These are phyloP conservation scores for Pichia kluyveri DNA, from an alignment of 805 yeast genomes.

Conservation along the genomic window DNA sequence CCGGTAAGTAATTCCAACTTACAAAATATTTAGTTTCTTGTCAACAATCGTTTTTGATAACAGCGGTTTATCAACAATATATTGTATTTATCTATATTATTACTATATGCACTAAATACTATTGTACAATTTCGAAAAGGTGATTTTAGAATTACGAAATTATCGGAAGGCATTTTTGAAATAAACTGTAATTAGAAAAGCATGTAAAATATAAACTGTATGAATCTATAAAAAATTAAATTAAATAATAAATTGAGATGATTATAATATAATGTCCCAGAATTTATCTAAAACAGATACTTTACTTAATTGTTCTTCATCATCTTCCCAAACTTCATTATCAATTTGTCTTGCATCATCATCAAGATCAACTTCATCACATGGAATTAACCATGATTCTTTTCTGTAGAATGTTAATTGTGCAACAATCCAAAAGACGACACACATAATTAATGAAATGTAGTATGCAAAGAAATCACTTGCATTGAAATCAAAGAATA, in stretches of 20 bases:
- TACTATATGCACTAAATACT: no score
- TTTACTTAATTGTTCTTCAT: constrained; percentile 5
- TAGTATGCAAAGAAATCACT: constrained; percentile 61
- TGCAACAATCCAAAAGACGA: constrained; percentile 40
- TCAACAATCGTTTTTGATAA: no score
- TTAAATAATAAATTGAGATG: not conserved
- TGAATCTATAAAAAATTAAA: no score
- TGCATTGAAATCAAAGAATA: constrained; percentile 48
- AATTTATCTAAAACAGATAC: constrained; percentile 1
- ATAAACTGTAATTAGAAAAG: no score
- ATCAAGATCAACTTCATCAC: constrained; percentile 47
- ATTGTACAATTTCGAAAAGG: no score
- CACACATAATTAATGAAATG: constrained; percentile 56
- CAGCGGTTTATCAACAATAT: no score
- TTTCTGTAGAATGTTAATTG: constrained; percentile 45
- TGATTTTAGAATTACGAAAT: no score
- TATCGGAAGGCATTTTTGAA: no score
- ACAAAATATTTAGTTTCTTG: no score
- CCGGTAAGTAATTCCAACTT: no score
- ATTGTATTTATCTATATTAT: no score
- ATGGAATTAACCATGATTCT: constrained; percentile 34
- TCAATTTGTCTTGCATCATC: constrained; percentile 14
- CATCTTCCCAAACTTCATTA: constrained; percentile 50
- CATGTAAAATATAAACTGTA: no score
- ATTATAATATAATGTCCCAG: constrained; percentile 11